A percentile compares a stretch with the other conserved stretches of the same genome.
Evolutionary conservation across 2,329 filamentous ascomycete genomes (phyloP).

Genomic region (Paraconiothyrium brasiliense): DNA sequence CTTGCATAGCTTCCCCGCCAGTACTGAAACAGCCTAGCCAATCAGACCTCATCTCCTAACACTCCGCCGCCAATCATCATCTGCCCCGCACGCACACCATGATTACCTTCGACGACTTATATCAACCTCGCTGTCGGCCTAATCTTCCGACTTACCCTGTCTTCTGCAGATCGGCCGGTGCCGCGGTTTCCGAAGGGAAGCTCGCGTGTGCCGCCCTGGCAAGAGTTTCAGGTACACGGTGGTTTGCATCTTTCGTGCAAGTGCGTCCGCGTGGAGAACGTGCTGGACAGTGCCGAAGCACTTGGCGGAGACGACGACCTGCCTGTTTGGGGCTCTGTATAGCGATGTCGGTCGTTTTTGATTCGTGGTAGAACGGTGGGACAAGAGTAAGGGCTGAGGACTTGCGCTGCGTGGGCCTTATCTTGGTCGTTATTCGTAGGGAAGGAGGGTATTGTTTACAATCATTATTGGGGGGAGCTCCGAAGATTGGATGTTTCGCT

Average conservation of each 20-base stretch:
- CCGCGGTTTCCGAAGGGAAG: conserved; percentile 39
- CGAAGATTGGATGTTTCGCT: conserved; percentile 2
- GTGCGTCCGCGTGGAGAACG: conserved; percentile 13
- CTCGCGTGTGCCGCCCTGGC: conserved; percentile 17
- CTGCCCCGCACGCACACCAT: conserved; percentile 39
- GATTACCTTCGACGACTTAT: conserved; percentile 2
- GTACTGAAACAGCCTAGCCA: conserved; percentile 30
- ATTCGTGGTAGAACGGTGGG: conserved; percentile 22
- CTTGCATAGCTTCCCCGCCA: conserved; percentile 10
- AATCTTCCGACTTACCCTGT: conserved; percentile 28
- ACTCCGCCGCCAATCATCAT: conserved; percentile 36
- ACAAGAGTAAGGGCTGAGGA: conserved; percentile 22
- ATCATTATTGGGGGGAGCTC: not conserved
- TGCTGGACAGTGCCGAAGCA: conserved; percentile 26
- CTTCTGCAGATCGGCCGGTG: conserved; percentile 40
- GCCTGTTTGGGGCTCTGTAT: conserved; percentile 33
- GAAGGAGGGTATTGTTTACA: not conserved
- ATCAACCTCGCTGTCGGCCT: conserved; percentile 20
- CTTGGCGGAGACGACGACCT: conserved; percentile 37
- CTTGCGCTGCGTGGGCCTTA: conserved; percentile 10
- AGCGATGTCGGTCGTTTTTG: conserved; percentile 22
- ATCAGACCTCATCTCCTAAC: conserved; percentile 29
- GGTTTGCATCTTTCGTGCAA: conserved; percentile 25
- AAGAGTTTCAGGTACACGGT: conserved; percentile 21
- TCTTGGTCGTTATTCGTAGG: conserved; percentile 11